phyloP scores from a whole-genome alignment of 2,329 filamentous ascomycete species.

The Sporothrix inflata region DNA sequence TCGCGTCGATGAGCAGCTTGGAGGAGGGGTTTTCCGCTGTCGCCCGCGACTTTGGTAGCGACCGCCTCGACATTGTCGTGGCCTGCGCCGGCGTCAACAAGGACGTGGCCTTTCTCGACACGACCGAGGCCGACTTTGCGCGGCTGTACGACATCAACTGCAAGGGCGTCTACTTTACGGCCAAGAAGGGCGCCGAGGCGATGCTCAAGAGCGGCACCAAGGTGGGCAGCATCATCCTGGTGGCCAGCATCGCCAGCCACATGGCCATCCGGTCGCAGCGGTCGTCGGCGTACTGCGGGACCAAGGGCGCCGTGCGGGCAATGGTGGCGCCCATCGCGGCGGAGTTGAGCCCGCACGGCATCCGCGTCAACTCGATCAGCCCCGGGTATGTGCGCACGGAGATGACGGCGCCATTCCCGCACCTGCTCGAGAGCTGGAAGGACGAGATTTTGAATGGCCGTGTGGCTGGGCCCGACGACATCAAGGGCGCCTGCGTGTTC shows the following conservation, averaged over 20 bases:
- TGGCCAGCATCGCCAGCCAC: constrained; percentile 59
- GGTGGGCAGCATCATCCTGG: constrained; percentile 58
- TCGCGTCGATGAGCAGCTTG: constrained; percentile 15
- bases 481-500: constrained; percentile 64
- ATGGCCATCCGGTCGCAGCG: constrained; percentile 62
- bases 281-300: constrained; percentile 69
- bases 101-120: constrained; percentile 32
- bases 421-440: constrained; percentile 63
- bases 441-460: constrained; percentile 73
- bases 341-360: constrained; percentile 63
- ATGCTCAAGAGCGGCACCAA: constrained; percentile 35
- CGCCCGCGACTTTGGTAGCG: constrained; percentile 28
- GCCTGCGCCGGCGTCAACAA: constrained; percentile 35
- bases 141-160: constrained; percentile 30
- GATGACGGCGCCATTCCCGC: constrained; percentile 73
- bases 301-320: constrained; percentile 67
- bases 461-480: constrained; percentile 60
- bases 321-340: constrained; percentile 64
- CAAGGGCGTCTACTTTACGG: constrained; percentile 41
- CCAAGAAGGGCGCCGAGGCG: constrained; percentile 44
- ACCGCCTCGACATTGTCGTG: constrained; percentile 32
- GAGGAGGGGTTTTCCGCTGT: constrained; percentile 25
- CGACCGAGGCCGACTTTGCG: constrained; percentile 29
- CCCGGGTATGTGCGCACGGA: constrained; percentile 70
- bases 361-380: constrained; percentile 68